Conservation (phyloP, 768 basidiomycete genomes). For the Leccinum fibrillosum region DNA sequence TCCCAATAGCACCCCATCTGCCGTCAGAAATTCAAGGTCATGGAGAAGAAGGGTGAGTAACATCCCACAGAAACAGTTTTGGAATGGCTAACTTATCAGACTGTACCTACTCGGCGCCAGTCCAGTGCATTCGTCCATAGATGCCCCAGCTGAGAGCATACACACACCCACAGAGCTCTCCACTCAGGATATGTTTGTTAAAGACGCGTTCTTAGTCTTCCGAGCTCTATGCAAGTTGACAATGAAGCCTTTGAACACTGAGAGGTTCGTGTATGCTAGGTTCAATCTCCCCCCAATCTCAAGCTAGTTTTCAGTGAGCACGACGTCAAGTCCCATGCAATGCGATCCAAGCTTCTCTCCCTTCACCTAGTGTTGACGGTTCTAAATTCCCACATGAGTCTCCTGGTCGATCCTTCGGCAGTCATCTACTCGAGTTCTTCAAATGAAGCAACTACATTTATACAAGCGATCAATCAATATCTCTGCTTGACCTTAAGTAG, state of each 20-base stretch:
- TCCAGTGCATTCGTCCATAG: conserved; percentile 18
- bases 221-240: conserved; percentile 95
- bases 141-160: conserved; percentile 19
- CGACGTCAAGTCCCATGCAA: conserved; percentile 94
- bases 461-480: conserved; percentile 95
- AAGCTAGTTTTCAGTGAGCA: conserved; percentile 60
- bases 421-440: conserved; percentile 90
- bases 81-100: conserved; percentile 5
- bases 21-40: conserved; percentile 4
- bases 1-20: not conserved
- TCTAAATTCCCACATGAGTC: conserved; percentile 83
- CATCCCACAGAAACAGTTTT: not conserved
- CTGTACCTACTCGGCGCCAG: conserved; percentile 21
- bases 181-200: conserved; percentile 87
- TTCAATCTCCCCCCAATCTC: conserved; percentile 10
- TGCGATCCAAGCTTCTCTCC: conserved; percentile 94
- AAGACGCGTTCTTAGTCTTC: conserved; percentile 98
- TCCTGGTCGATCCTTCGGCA: conserved; percentile 86
- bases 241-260: conserved; percentile 93
- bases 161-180: conserved; percentile 48
- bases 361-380: conserved; percentile 92
- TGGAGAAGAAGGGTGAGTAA: conserved; percentile 22
- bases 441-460: conserved; percentile 82
- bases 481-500: conserved; percentile 89
- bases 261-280: conserved; percentile 59